These are phyloP conservation scores for Penicillium coprophilum DNA, from an alignment of 495 filamentous ascomycete species.

Conservation along the genomic window DNA sequence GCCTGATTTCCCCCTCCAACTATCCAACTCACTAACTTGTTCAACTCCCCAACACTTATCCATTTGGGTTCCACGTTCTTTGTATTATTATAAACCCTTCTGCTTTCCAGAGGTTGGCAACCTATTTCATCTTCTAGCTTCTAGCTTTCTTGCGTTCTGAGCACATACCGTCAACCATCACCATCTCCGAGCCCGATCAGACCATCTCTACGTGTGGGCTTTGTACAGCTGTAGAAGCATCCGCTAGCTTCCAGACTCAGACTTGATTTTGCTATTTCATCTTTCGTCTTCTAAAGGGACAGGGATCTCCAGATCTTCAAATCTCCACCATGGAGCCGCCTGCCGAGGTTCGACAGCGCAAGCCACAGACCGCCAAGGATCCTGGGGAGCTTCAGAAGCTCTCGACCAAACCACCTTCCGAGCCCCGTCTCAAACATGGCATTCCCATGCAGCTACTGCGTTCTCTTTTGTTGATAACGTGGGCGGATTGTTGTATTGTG, in stretches of 20 bases:
- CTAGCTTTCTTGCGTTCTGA: neutral
- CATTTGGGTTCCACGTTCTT: neutral
- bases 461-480: constrained; percentile 60
- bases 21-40: neutral
- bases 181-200: neutral
- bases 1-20: constrained; percentile 7
- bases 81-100: neutral
- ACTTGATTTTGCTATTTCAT: neutral
- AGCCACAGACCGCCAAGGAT: constrained; percentile 23
- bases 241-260: neutral
- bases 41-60: neutral
- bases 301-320: neutral
- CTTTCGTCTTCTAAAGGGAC: neutral
- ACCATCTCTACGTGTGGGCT: neutral
- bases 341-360: constrained; percentile 45
- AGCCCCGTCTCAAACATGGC: constrained; percentile 65
- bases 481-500: constrained; percentile 59
- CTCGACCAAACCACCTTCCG: constrained; percentile 27
- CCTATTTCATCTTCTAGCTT: neutral
- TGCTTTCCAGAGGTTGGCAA: neutral
- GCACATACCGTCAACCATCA: neutral
- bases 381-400: constrained; percentile 24
- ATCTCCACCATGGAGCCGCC: constrained; percentile 36
- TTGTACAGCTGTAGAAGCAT: neutral
- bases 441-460: constrained; percentile 62